These are phyloP conservation scores for Prunus yedoensis DNA, from an alignment of 331 rosid genomes.

Conservation along the genomic window DNA sequence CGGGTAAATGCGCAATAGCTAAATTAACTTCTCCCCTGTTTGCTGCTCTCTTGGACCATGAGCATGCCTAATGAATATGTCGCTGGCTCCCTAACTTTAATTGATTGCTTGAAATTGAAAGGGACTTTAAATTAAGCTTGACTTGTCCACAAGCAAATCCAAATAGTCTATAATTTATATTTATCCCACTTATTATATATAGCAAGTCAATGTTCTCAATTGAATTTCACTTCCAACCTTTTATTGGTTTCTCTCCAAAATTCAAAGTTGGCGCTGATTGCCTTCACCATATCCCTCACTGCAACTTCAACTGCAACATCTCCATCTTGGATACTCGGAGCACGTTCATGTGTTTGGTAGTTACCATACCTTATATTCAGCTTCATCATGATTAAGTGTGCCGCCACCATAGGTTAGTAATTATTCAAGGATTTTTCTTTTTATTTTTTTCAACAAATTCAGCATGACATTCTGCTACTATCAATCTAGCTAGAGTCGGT, in stretches of 20 bases:
- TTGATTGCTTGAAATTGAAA: constrained; percentile 38
- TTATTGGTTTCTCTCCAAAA: constrained; percentile 2
- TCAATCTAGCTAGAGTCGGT: not conserved
- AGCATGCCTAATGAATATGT: constrained; percentile 47
- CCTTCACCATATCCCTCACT: not conserved
- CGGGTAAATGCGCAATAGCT: no score
- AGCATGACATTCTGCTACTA: no score
- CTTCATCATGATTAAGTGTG: no score
- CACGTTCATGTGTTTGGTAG: no score
- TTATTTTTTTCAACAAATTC: no score
- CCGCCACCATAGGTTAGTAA: no score
- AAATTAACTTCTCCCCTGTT: constrained; percentile 10
- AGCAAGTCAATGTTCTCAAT: constrained; percentile 13
- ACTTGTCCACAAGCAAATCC: constrained; percentile 29
- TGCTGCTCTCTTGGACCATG: not conserved
- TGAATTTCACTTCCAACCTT: not conserved
- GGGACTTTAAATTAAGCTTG: constrained; percentile 28
- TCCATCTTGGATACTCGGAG: no score
- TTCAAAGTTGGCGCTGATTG: constrained; percentile 9
- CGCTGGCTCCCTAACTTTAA: constrained; percentile 18
- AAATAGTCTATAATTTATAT: not conserved
- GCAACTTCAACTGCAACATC: no score
- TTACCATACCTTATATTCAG: no score
- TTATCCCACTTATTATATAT: not conserved
- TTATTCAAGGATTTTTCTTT: no score